Base-by-base conservation (phyloP, 169 alveolate genomes). In the Plasmodium chabaudi region DNA sequence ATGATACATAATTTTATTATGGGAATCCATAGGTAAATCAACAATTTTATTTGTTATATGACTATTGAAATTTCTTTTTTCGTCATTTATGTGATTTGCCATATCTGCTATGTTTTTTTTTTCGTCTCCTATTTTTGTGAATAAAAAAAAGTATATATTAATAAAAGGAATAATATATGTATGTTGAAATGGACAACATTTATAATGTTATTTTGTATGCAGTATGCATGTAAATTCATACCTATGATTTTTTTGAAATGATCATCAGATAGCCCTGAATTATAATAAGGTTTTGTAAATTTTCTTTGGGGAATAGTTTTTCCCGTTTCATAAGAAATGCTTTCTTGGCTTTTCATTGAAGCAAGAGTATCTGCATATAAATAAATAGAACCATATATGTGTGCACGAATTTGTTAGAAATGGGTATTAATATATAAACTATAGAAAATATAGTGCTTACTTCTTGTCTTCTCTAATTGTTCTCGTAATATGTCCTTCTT, bases 401-500 rank as follows among this genome's bases (percentile, higher is more conserved):
- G 46, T 23, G 5, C 13, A 25, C 10, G 10, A 53, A 15, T 46
- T 6, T 1, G 63, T 6, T 51, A 51, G n/a, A 53, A 5, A 34
- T 39, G 17, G 6, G 56, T 21, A 15, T 15, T 42, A 10, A 9
- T 7, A 56, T 12, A 47, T 17, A 44, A 15, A 47, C 6, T n/a
- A 68, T 7, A 5, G 65, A 9, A 57, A 57, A 19, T 19, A 57
- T 13, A 49, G 17, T 12, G 12, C 0, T 44, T 75, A 75, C 88
- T 75, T 75, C 88, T 15, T 12, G 77, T n/a, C 27, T 63, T 63
- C n/a, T 75, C 77, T n/a, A 75, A 57, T n/a, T 75, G 73, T n/a
- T 46, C 73, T 49, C 79, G 53, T 9, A 82, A 53, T 21, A 67
- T 82, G 19, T 44, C 82, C 60, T 55, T 82, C 65, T 68, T 82